Evolutionary conservation across 306 rosid genomes (phyloP).

Genomic region (Citrullus amarus): DNA sequence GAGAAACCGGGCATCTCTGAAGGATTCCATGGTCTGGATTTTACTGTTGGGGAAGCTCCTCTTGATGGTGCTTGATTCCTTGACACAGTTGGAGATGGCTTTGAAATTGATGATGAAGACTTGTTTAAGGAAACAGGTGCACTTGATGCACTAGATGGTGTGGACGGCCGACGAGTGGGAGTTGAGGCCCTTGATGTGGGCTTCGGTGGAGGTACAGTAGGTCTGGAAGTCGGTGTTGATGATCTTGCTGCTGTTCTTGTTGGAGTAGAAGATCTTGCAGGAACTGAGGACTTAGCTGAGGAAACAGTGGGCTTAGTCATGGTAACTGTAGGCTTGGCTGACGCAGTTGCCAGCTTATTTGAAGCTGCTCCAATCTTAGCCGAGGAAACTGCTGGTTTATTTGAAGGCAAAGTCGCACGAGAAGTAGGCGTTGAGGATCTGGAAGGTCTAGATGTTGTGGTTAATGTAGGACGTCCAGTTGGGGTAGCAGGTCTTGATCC

Average conservation of each 20-base stretch:
- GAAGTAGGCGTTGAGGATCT: conserved; percentile 90
- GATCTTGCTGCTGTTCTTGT: conserved; percentile 64
- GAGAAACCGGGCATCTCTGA: conserved; percentile 94
- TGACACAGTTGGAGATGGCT: conserved; percentile 34
- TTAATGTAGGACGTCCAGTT: conserved; percentile 57
- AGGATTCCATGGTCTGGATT: conserved; percentile 89
- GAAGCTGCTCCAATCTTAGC: conserved; percentile 31
- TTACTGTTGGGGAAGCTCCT: conserved; percentile 79
- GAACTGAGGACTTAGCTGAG: conserved; percentile 25
- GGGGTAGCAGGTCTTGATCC: conserved; percentile 88
- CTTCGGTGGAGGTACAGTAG: conserved; percentile 67
- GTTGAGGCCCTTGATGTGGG: conserved; percentile 75
- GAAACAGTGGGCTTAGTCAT: conserved; percentile 28
- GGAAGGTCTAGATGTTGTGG: conserved; percentile 46
- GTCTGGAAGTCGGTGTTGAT: conserved; percentile 75
- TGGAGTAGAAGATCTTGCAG: conserved; percentile 79
- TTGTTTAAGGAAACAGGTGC: conserved; percentile 38
- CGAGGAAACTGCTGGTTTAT: conserved; percentile 26
- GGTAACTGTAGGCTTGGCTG: conserved; percentile 33
- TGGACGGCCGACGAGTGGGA: conserved; percentile 72
- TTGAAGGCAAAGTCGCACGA: conserved; percentile 46
- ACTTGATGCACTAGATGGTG: conserved; percentile 50
- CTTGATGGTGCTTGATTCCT: conserved; percentile 63
- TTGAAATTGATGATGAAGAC: conserved; percentile 38
- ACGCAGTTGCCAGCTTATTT: conserved; percentile 11